phyloP scores from a whole-genome alignment of 345 rosid species.

The Citrus glauca region DNA sequence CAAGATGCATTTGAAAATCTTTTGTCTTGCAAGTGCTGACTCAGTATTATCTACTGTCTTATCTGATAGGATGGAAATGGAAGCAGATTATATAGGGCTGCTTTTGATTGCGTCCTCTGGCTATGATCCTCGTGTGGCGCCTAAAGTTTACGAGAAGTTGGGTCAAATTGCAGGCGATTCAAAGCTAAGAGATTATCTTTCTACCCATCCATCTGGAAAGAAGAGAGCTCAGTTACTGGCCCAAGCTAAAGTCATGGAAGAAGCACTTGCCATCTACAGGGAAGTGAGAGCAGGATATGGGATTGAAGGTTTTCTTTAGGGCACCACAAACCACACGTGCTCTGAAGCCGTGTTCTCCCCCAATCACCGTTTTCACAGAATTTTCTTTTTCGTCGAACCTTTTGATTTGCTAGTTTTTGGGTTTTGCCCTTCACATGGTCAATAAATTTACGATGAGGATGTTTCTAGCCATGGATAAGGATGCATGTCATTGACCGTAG shows the following conservation, averaged over 20 bases:
- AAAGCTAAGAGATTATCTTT: slow-evolving; percentile 54
- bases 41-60: not conserved
- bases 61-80: slow-evolving; percentile 83
- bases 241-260: slow-evolving; percentile 86
- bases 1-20: not conserved
- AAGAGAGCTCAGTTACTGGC: slow-evolving; percentile 72
- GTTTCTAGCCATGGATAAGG: not conserved
- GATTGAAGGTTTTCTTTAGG: slow-evolving; percentile 75
- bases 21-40: not conserved
- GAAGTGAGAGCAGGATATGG: slow-evolving; percentile 60
- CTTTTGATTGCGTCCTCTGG: slow-evolving; percentile 84
- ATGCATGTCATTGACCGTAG: not conserved
- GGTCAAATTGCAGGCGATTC: slow-evolving; percentile 58
- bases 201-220: slow-evolving; percentile 95
- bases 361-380: not conserved
- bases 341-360: not conserved
- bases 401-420: not conserved
- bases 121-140: slow-evolving; percentile 84
- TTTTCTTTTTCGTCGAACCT: not conserved
- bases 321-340: not conserved
- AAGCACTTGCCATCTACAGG: slow-evolving; percentile 70
- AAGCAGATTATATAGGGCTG: slow-evolving; percentile 88
- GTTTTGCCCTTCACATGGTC: not conserved
- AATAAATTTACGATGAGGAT: not conserved
- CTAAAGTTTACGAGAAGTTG: slow-evolving; percentile 73